Percentiles rank a stretch among this genome's conserved stretches.
These are phyloP conservation scores for Tolypocladium cylindrosporum DNA, from an alignment of 2,329 filamentous ascomycete genomes.

Conservation along the genomic window DNA sequence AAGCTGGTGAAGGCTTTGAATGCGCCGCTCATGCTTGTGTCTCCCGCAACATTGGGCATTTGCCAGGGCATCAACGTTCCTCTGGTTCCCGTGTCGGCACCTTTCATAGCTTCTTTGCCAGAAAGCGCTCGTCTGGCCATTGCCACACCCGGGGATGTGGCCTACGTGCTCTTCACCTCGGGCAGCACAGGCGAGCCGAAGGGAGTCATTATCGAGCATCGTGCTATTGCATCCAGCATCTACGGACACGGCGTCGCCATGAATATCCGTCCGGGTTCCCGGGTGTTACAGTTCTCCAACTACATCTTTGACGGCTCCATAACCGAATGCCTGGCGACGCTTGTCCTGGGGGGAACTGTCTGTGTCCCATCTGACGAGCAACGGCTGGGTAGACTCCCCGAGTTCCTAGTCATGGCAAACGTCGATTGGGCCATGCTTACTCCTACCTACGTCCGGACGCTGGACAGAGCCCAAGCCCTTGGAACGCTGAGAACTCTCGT, in stretches of 20 bases:
- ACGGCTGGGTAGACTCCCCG: neutral
- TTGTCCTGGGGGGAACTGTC: slow-evolving; percentile 9
- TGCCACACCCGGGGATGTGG: neutral
- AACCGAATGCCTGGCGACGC: slow-evolving; percentile 9
- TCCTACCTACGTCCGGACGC: no score
- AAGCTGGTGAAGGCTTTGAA: no score
- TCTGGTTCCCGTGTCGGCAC: no score
- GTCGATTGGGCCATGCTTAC: no score
- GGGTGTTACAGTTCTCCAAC: slow-evolving; percentile 41
- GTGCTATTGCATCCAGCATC: slow-evolving; percentile 40
- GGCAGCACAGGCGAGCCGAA: slow-evolving; percentile 16
- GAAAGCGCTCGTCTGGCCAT: no score
- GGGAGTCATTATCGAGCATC: slow-evolving; percentile 28
- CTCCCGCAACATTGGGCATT: no score
- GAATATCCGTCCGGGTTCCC: slow-evolving; percentile 33
- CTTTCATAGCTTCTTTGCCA: neutral
- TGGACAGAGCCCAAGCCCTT: neutral
- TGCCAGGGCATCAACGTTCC: no score
- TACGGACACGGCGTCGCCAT: slow-evolving; percentile 35
- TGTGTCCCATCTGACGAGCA: slow-evolving; percentile 12
- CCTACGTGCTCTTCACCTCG: slow-evolving; percentile 16
- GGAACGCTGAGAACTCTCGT: no score
- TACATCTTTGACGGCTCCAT: slow-evolving; percentile 41
- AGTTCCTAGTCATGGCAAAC: no score
- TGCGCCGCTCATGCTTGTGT: no score